A percentile compares a stretch with the other conserved stretches of the same genome.
These are phyloP conservation scores for Vigna unguiculata DNA, from an alignment of 306 rosid species.

Conservation along the genomic window DNA sequence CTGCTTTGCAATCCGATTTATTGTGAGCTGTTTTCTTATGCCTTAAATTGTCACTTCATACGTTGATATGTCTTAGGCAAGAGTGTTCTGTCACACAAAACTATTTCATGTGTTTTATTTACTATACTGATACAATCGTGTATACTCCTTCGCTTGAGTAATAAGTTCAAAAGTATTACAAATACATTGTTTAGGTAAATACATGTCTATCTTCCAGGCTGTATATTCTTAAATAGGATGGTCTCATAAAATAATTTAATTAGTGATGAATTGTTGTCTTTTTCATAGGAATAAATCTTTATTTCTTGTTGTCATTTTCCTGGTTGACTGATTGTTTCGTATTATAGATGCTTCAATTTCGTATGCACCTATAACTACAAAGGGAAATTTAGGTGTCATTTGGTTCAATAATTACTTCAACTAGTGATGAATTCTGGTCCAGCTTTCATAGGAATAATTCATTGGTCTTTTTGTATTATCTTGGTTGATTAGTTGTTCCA, in stretches of 20 bases:
- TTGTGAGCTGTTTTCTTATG: slow-evolving; percentile 60
- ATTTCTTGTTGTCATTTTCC: slow-evolving; percentile 7
- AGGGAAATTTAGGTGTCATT: slow-evolving; percentile 12
- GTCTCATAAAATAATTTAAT: slow-evolving; percentile 31
- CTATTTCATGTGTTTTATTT: slow-evolving; percentile 25
- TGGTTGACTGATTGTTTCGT: slow-evolving; percentile 34
- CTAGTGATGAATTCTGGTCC: slow-evolving; percentile 35
- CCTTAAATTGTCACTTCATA: slow-evolving; percentile 7
- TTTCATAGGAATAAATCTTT: slow-evolving; percentile 30
- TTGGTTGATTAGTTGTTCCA: slow-evolving; percentile 30
- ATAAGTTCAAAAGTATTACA: slow-evolving; percentile 17
- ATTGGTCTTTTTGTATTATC: slow-evolving; percentile 1
- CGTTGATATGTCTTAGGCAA: slow-evolving; percentile 27
- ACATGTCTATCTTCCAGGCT: slow-evolving; percentile 27
- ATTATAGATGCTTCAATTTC: slow-evolving; percentile 37
- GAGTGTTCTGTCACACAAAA: slow-evolving; percentile 13
- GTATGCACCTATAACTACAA: slow-evolving; percentile 3
- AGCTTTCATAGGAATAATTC: slow-evolving; percentile 24
- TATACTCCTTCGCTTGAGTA: slow-evolving; percentile 24
- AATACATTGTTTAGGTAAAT: slow-evolving; percentile 11
- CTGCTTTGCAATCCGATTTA: slow-evolving; percentile 85
- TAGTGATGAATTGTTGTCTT: slow-evolving; percentile 35
- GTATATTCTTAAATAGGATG: slow-evolving; percentile 36
- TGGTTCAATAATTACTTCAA: slow-evolving; percentile 11
- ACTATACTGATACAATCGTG: slow-evolving; percentile 34